phyloP scores from a whole-genome alignment of 495 filamentous ascomycete species.

The Podospora pseudoanserina region DNA sequence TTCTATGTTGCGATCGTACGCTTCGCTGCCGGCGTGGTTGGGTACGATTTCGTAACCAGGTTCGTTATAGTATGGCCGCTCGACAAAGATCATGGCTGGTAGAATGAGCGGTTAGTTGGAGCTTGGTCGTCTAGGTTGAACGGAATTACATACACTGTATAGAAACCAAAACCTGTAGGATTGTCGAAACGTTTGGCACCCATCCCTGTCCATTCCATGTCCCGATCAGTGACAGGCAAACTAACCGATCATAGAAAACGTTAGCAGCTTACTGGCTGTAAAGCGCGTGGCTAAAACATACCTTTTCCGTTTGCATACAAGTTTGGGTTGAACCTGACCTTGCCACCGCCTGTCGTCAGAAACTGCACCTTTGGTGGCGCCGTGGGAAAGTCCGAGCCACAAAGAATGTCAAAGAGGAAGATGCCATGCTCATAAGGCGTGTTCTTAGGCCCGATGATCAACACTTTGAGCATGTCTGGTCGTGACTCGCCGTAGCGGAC shows the following conservation, averaged over 20 bases:
- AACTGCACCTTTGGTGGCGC: conserved; percentile 50
- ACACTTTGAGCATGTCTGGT: conserved; percentile 53
- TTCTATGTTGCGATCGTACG: conserved; percentile 40
- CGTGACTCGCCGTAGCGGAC: conserved; percentile 51
- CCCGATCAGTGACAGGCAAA: conserved; percentile 58
- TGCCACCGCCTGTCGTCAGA: conserved; percentile 47
- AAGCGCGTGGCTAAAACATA: conserved; percentile 23
- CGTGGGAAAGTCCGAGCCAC: conserved; percentile 44
- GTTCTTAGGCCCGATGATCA: conserved; percentile 54
- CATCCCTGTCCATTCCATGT: conserved; percentile 57
- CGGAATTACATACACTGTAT: conserved; percentile 44
- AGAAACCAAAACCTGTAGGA: conserved; percentile 58
- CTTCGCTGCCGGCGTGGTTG: conserved; percentile 23
- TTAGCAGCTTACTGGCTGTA: not conserved
- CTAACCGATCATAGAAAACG: conserved; percentile 15
- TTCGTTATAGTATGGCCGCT: conserved; percentile 57
- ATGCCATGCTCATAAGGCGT: conserved; percentile 62
- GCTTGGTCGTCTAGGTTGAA: no score
- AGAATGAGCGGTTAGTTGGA: not conserved
- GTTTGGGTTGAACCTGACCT: conserved; percentile 55
- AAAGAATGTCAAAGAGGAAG: conserved; percentile 60
- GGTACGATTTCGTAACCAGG: conserved; percentile 41
- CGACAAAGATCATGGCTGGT: conserved; percentile 55
- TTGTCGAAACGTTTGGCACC: conserved; percentile 50
- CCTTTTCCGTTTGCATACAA: conserved; percentile 54